Percentiles rank a stretch among this genome's conserved stretches.
Evolutionary conservation across 2,329 filamentous ascomycete species (phyloP).

Genomic region (Trichoderma sp.): DNA sequence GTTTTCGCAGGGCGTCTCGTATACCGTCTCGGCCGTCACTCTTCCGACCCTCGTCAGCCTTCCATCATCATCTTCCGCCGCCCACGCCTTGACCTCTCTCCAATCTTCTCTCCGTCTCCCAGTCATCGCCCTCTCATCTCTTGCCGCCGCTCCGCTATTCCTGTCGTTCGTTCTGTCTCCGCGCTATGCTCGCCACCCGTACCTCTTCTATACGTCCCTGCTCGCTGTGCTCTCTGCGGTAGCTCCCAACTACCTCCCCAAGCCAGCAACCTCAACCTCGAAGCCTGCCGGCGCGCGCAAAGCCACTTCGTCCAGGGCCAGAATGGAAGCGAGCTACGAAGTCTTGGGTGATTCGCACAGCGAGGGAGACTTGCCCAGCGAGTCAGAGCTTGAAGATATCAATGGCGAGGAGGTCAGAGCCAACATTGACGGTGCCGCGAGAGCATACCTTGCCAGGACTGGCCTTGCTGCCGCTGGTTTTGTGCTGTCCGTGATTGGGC

Average conservation of each 20-base stretch:
- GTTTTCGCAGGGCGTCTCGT: constrained; percentile 75
- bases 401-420: constrained; percentile 66
- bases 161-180: constrained; percentile 80
- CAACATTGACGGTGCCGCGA: constrained; percentile 59
- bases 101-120: constrained; percentile 66
- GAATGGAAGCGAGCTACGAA: constrained; percentile 74
- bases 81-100: constrained; percentile 71
- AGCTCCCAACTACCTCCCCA: constrained; percentile 53
- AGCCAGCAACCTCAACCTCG: constrained; percentile 32
- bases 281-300: constrained; percentile 36
- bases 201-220: constrained; percentile 82
- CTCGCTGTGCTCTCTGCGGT: constrained; percentile 66
- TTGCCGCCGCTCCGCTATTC: constrained; percentile 73
- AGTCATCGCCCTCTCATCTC: constrained; percentile 66
- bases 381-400: constrained; percentile 56
- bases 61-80: constrained; percentile 72
- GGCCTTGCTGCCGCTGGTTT: constrained; percentile 61
- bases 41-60: constrained; percentile 81
- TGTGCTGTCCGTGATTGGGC: constrained; percentile 63
- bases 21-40: constrained; percentile 76
- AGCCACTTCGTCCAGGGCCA: constrained; percentile 42
- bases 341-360: constrained; percentile 61
- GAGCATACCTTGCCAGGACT: constrained; percentile 59
- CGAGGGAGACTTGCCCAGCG: constrained; percentile 48
- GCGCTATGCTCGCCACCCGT: constrained; percentile 77